phyloP scores from a whole-genome alignment of 371 early-diverging fungal species.

The Mortierella sp. region DNA sequence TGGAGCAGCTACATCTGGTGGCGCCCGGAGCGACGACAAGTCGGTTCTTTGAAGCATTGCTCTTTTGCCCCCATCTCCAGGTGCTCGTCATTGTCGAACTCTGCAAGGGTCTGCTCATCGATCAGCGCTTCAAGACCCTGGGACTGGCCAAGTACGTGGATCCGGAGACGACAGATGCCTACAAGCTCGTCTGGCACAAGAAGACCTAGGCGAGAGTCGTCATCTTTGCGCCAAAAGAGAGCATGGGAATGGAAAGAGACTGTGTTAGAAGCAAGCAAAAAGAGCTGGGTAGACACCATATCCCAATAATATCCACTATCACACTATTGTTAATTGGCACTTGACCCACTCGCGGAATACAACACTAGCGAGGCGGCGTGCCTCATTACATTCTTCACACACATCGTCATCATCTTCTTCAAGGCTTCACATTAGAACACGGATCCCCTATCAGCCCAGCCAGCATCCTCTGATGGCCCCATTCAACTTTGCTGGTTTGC shows the following conservation, averaged over 20 bases:
- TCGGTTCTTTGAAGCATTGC: slow-evolving; percentile 47
- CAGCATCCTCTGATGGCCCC: too few relatives aligned
- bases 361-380: too few relatives aligned
- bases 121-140: slow-evolving; percentile 51
- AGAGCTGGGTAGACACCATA: too few relatives aligned
- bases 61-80: slow-evolving; percentile 47
- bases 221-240: neutral
- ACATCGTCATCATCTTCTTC: too few relatives aligned
- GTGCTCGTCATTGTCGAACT: slow-evolving; percentile 52
- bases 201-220: slow-evolving; percentile 23
- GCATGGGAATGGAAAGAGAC: neutral
- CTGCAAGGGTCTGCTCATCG: slow-evolving; percentile 42
- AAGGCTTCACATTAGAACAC: too few relatives aligned
- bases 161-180: slow-evolving; percentile 37
- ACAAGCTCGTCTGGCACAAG: slow-evolving; percentile 55
- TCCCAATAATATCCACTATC: too few relatives aligned
- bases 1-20: slow-evolving; percentile 49
- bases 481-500: slow-evolving; percentile 1
- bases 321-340: too few relatives aligned
- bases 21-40: slow-evolving; percentile 52
- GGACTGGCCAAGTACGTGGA: slow-evolving; percentile 52
- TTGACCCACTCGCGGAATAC: too few relatives aligned
- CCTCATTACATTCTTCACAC: too few relatives aligned
- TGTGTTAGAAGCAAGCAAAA: neutral
- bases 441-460: too few relatives aligned